Base-by-base conservation (phyloP, 2,329 filamentous ascomycete genomes). In the Ascochyta lentis region DNA sequence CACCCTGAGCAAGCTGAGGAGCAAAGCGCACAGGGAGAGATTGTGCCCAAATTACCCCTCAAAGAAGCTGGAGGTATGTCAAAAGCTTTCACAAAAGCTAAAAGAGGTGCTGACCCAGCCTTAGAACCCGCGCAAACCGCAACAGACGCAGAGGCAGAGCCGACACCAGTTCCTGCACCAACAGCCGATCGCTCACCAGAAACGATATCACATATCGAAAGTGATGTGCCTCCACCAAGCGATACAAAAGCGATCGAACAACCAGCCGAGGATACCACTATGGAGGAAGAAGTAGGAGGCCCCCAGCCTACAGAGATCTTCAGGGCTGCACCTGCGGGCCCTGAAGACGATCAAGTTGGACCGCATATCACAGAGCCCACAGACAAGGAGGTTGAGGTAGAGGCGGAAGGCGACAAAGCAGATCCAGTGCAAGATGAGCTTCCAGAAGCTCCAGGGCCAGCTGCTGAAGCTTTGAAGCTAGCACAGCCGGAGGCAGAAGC, bases 161-260 rank as follows among this genome's bases (percentile, higher is more conserved):
- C 50, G 15, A 27, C 52, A 10, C 40, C 63, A 9, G 47, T 63
- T 10, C 59, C 62, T 34, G 60, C 53, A 31, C 51, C 63, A n/a
- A 64, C 64, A 15, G 53, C 61, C 22, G 55, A 68, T 22, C 49
- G 49, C 27, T 41, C 59, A 2, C 65, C 58, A 1, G 66, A 67
- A 39, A 59, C 60, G 2, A 45, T 67, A 31, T 67, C 66, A 35
- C 66, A 67, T 31, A 64, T 69, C 6, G 65, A 66, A 24, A 64
- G 63, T 49, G 55, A 66, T 3, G 16, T 55, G 3, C 53, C 63
- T 22, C 57, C 61, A 9, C 63, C 60, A n/a, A 44, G 59, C 22
- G 52, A 44, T 16, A 49, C 43, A 16, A 60, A 61, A 45, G 58
- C 53, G 19, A 59, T 60, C 4, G 62, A 62, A 29, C 35, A 55